Conservation (phyloP, 176 grass and related monocot species). For the Canna indica region DNA sequence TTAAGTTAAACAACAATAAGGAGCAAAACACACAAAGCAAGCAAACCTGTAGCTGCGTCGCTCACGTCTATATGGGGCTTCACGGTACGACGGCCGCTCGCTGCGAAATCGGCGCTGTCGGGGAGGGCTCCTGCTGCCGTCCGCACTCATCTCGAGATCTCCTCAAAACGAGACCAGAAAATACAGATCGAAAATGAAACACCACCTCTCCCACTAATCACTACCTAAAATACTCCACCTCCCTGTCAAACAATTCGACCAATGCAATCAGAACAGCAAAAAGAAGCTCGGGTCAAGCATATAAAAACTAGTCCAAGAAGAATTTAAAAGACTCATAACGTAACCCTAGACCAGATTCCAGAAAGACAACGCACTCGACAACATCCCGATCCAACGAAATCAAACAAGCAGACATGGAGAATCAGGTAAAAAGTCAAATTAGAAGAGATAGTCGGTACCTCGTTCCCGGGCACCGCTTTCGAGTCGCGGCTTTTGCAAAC, state of each 20-base stretch:
- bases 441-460: not conserved
- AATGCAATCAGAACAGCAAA: not conserved
- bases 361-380: not conserved
- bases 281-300: not conserved
- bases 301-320: not conserved
- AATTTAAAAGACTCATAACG: not conserved
- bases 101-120: conserved; percentile 4
- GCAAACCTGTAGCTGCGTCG: conserved; percentile 11
- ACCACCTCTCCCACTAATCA: not conserved
- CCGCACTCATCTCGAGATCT: not conserved
- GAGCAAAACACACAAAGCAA: not conserved
- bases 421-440: not conserved
- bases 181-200: not conserved
- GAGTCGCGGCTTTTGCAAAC: not conserved
- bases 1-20: not conserved
- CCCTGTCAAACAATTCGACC: not conserved
- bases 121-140: conserved; percentile 10
- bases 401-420: not conserved
- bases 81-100: not conserved
- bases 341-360: not conserved
- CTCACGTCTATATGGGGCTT: conserved; percentile 7
- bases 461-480: not conserved
- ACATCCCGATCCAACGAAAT: not conserved
- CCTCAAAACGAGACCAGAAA: not conserved
- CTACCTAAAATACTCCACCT: not conserved